phyloP scores from a whole-genome alignment of 2,329 filamentous ascomycete genomes.

The Aureobasidium sp. region DNA sequence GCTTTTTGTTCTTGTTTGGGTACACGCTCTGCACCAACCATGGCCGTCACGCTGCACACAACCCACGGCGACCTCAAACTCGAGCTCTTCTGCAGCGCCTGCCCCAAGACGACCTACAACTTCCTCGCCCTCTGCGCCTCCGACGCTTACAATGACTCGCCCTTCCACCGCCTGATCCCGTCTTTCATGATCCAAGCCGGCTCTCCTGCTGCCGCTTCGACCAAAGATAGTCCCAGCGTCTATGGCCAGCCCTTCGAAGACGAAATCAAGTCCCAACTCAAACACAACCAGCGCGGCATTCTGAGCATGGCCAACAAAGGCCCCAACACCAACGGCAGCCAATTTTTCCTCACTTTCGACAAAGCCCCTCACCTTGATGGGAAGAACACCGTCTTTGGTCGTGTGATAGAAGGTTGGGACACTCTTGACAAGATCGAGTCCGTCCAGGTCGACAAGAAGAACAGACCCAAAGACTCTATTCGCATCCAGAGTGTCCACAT shows the following conservation, averaged over 20 bases:
- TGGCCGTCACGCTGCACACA: constrained; percentile 66
- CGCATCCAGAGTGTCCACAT: constrained; percentile 64
- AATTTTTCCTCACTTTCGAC: constrained; percentile 76
- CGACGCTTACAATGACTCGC: constrained; percentile 65
- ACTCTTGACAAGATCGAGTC: constrained; percentile 66
- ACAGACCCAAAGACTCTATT: constrained; percentile 59
- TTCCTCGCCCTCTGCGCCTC: constrained; percentile 78
- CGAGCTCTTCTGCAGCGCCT: constrained; percentile 91
- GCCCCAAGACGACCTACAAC: constrained; percentile 86
- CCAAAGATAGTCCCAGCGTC: constrained; percentile 53
- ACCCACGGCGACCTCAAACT: constrained; percentile 86
- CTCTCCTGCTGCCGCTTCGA: constrained; percentile 40
- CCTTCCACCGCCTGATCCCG: constrained; percentile 74
- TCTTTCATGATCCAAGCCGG: constrained; percentile 77
- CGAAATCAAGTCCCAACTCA: constrained; percentile 64
- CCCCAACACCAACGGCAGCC: constrained; percentile 84
- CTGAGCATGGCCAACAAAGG: constrained; percentile 96
- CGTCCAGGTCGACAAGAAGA: constrained; percentile 70
- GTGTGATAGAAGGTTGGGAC: constrained; percentile 52
- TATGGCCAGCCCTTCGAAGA: constrained; percentile 67
- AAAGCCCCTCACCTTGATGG: constrained; percentile 75
- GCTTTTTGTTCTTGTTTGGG: background rate
- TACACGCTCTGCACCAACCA: constrained; percentile 18
- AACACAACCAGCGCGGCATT: constrained; percentile 35
- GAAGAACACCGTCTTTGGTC: constrained; percentile 77